phyloP scores from a whole-genome alignment of 2,329 filamentous ascomycete genomes.

The Bipolaris sorokiniana region DNA sequence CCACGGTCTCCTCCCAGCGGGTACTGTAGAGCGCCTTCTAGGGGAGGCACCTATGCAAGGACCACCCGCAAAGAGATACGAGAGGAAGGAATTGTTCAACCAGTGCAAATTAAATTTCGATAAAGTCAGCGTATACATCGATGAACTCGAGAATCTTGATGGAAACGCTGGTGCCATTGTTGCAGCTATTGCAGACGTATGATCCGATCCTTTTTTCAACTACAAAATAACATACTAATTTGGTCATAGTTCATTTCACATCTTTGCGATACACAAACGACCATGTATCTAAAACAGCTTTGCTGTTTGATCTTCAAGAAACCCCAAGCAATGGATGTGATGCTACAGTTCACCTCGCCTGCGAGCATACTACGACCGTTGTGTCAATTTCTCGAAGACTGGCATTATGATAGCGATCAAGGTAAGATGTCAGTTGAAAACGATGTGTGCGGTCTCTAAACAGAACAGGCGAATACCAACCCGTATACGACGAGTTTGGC shows the following conservation, averaged over 20 bases:
- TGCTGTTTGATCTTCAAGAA: slow-evolving; percentile 76
- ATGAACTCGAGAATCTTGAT: slow-evolving; percentile 86
- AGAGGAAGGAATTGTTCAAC: slow-evolving; percentile 77
- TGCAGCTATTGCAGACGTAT: slow-evolving; percentile 63
- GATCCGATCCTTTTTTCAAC: neutral
- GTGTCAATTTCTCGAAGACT: slow-evolving; percentile 76
- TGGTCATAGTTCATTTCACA: slow-evolving; percentile 66
- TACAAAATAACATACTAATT: slow-evolving; percentile 9
- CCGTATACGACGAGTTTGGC: slow-evolving; percentile 85
- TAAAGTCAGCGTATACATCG: slow-evolving; percentile 75
- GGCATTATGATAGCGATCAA: slow-evolving; percentile 83
- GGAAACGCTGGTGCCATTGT: slow-evolving; percentile 89
- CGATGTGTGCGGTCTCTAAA: slow-evolving; percentile 18
- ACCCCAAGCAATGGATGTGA: slow-evolving; percentile 73
- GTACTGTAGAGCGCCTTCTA: slow-evolving; percentile 77
- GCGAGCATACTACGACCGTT: slow-evolving; percentile 73
- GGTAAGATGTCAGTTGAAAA: slow-evolving; percentile 40
- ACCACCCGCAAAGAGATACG: slow-evolving; percentile 74
- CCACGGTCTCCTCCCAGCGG: slow-evolving; percentile 80
- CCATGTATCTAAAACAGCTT: slow-evolving; percentile 77
- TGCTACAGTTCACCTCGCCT: slow-evolving; percentile 76
- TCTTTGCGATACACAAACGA: slow-evolving; percentile 75
- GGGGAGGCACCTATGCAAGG: slow-evolving; percentile 85
- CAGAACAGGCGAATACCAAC: slow-evolving; percentile 72
- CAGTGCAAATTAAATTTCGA: slow-evolving; percentile 80